A percentile compares a stretch with the other conserved stretches of the same genome.
Evolutionary conservation across 805 yeast species (phyloP).

Genomic region (Monosporozyma unispora): DNA sequence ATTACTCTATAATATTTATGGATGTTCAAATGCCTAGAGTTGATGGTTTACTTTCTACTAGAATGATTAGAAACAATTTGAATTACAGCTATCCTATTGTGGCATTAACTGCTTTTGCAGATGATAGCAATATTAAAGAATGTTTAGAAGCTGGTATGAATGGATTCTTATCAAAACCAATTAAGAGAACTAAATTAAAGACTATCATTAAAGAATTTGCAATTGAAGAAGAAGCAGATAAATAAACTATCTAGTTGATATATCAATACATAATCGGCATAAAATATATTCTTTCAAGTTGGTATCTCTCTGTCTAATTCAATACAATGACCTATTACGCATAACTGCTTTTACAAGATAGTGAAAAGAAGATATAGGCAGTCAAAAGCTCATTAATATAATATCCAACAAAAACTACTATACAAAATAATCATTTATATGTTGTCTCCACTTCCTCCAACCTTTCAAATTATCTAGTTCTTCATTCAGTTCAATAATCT

Average conservation of each 20-base stretch:
- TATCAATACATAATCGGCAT: slow-evolving; percentile 17
- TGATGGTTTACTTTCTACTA: slow-evolving; percentile 84
- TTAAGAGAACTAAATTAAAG: slow-evolving; percentile 59
- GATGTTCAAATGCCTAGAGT: slow-evolving; percentile 96
- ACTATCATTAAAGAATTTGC: slow-evolving; percentile 38
- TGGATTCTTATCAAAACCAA: slow-evolving; percentile 84
- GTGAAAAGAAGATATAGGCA: too few relatives aligned
- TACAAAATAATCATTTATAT: slow-evolving; percentile 14
- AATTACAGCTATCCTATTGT: slow-evolving; percentile 68
- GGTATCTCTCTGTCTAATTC: too few relatives aligned
- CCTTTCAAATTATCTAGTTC: slow-evolving; percentile 36
- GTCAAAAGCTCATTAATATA: too few relatives aligned
- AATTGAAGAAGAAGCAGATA: slow-evolving; percentile 4
- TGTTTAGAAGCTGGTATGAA: slow-evolving; percentile 89
- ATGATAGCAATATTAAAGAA: slow-evolving; percentile 76
- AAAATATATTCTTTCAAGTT: slow-evolving; percentile 4
- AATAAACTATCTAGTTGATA: background rate
- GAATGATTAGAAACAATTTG: slow-evolving; percentile 54
- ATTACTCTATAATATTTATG: slow-evolving; percentile 78
- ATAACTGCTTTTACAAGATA: too few relatives aligned
- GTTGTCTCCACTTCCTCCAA: slow-evolving; percentile 34
- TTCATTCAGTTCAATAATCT: slow-evolving; percentile 36
- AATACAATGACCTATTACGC: too few relatives aligned
- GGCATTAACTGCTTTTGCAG: slow-evolving; percentile 93
- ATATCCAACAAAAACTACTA: too few relatives aligned